phyloP scores from a whole-genome alignment of 2,329 filamentous ascomycete genomes.

The Xylaria sp. region DNA sequence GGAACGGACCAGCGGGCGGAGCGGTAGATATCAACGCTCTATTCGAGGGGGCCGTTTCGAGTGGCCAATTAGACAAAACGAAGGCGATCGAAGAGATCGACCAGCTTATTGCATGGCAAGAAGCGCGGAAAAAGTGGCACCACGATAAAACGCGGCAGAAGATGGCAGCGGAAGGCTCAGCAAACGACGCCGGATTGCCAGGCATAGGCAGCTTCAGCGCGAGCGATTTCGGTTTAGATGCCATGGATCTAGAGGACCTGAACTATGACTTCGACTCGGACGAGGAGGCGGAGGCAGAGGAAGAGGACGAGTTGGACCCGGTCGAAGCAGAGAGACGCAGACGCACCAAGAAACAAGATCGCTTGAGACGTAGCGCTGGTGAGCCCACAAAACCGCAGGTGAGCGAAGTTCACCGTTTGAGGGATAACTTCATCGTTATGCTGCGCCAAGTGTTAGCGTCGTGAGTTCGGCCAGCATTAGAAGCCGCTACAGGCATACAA shows the following conservation, averaged over 20 bases:
- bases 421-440: slow-evolving; percentile 81
- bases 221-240: slow-evolving; percentile 87
- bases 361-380: slow-evolving; percentile 78
- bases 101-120: slow-evolving; percentile 88
- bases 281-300: slow-evolving; percentile 69
- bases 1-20: slow-evolving; percentile 82
- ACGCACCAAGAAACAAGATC: slow-evolving; percentile 77
- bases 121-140: slow-evolving; percentile 96
- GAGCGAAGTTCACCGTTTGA: slow-evolving; percentile 79
- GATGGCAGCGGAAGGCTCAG: slow-evolving; percentile 85
- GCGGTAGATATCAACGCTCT: slow-evolving; percentile 94
- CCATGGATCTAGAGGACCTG: slow-evolving; percentile 85
- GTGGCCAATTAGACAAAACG: slow-evolving; percentile 70
- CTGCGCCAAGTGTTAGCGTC: slow-evolving; percentile 80
- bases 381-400: slow-evolving; percentile 83
- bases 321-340: slow-evolving; percentile 85
- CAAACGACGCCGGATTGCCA: slow-evolving; percentile 54
- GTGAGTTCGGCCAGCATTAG: slow-evolving; percentile 46
- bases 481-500: not conserved
- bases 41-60: slow-evolving; percentile 78
- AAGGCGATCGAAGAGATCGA: slow-evolving; percentile 82
- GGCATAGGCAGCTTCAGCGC: slow-evolving; percentile 69
- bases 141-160: slow-evolving; percentile 97
- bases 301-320: slow-evolving; percentile 81
- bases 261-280: slow-evolving; percentile 76